These are phyloP conservation scores for Erodium chrysanthum DNA, from an alignment of 441 rosid genomes.

Conservation along the genomic window DNA sequence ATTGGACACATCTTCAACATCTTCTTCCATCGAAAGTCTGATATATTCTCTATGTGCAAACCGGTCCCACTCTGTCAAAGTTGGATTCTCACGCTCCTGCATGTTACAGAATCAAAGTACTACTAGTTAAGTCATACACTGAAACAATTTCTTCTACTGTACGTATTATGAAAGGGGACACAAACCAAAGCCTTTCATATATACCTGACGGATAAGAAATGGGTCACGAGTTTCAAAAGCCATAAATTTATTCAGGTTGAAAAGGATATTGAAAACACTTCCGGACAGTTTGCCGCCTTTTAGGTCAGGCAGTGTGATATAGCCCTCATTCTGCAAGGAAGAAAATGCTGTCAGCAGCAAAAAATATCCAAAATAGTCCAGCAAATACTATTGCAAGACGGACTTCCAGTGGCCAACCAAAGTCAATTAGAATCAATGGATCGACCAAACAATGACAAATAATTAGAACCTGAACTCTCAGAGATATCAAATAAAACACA, in stretches of 20 bases:
- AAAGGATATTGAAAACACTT: conserved; percentile 52
- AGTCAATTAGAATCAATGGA: not conserved
- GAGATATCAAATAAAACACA: not conserved
- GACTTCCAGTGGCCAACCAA: not conserved
- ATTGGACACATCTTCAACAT: conserved; percentile 49
- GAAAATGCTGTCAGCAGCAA: not conserved
- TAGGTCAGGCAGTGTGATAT: conserved; percentile 41
- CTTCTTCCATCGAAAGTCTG: conserved; percentile 54
- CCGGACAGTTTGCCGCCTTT: conserved; percentile 49
- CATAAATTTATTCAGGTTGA: conserved; percentile 50
- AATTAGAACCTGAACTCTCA: not conserved
- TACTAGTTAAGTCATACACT: too few species aligned
- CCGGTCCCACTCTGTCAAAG: conserved; percentile 49
- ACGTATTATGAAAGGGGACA: not conserved
- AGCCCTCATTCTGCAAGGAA: conserved; percentile 43
- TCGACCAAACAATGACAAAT: not conserved
- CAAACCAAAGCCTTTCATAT: conserved; percentile 10
- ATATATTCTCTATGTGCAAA: conserved; percentile 50
- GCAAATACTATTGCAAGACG: not conserved
- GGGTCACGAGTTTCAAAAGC: conserved; percentile 55
- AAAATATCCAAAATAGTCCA: not conserved
- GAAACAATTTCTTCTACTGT: not conserved
- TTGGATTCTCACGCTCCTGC: conserved; percentile 45
- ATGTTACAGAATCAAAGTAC: not conserved
- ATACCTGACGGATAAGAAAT: conserved; percentile 46